A percentile compares a stretch with the other conserved stretches of the same genome.
These are phyloP conservation scores for Calamus simplicifolius DNA, from an alignment of 176 grass and related monocot genomes.

Conservation along the genomic window DNA sequence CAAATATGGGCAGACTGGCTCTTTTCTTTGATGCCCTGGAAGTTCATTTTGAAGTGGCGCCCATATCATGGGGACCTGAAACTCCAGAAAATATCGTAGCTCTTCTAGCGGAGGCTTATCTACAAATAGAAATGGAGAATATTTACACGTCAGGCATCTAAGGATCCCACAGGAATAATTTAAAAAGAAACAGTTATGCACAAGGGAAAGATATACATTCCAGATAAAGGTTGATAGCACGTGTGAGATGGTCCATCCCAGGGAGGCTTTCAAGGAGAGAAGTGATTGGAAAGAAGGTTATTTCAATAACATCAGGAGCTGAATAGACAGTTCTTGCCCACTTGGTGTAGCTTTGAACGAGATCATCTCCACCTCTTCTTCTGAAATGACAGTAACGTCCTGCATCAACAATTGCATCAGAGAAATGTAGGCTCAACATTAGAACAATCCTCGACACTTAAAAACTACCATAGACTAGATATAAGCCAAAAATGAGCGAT, in stretches of 20 bases:
- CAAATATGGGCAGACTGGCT: conserved; percentile 55
- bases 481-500: no score
- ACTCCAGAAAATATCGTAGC: conserved; percentile 64
- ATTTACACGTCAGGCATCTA: no score
- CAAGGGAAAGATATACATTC: conserved; percentile 41
- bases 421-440: not conserved
- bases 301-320: conserved; percentile 58
- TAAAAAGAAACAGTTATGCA: not conserved
- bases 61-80: conserved; percentile 57
- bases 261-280: conserved; percentile 39
- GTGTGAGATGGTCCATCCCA: conserved; percentile 49
- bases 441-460: no score
- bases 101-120: conserved; percentile 74
- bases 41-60: conserved; percentile 43
- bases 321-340: conserved; percentile 46
- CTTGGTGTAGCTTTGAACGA: conserved; percentile 45
- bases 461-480: no score
- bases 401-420: conserved; percentile 29
- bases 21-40: conserved; percentile 53
- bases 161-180: not conserved
- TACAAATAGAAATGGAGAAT: conserved; percentile 17
- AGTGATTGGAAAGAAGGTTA: conserved; percentile 47
- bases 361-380: conserved; percentile 61
- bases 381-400: conserved; percentile 70
- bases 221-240: conserved; percentile 65